phyloP scores from a whole-genome alignment of 495 filamentous ascomycete species.

The Tetracladium setigerum region DNA sequence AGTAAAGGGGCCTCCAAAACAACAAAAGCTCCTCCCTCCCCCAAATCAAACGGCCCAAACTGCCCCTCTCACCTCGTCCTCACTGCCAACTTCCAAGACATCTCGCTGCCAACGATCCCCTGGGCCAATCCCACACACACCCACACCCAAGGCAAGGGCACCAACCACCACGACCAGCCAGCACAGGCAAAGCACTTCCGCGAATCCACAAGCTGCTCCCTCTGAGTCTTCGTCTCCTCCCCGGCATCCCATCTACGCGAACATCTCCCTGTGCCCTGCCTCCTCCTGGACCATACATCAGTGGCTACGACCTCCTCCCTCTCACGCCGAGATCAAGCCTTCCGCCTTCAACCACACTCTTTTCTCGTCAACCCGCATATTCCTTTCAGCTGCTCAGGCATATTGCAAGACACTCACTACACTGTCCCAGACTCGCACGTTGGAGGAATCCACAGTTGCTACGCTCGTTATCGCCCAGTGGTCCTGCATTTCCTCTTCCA shows the following conservation, averaged over 20 bases:
- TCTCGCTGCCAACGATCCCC: no score
- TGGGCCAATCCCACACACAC: neutral
- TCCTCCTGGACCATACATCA: neutral
- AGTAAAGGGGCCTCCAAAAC: no score
- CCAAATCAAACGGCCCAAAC: no score
- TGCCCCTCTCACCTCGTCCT: no score
- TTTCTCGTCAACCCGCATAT: conserved; percentile 12
- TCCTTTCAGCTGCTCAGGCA: conserved; percentile 12
- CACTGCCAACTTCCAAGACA: no score
- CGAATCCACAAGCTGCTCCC: neutral
- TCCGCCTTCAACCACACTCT: conserved; percentile 20
- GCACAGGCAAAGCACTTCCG: no score
- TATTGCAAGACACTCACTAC: neutral
- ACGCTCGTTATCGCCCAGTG: conserved; percentile 21
- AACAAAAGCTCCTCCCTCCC: no score
- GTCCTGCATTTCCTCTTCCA: neutral
- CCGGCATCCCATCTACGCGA: conserved; percentile 1
- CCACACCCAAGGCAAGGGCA: neutral
- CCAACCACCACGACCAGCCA: no score
- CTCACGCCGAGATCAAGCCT: conserved; percentile 9
- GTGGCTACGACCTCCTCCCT: conserved; percentile 10
- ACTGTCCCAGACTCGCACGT: no score
- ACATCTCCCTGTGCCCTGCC: neutral
- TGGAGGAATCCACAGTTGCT: conserved; percentile 12
- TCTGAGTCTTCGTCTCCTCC: neutral